A percentile compares a stretch with the other conserved stretches of the same genome.
Conservation (phyloP, 176 grass and related monocot species). For the Guadua angustifolia region DNA sequence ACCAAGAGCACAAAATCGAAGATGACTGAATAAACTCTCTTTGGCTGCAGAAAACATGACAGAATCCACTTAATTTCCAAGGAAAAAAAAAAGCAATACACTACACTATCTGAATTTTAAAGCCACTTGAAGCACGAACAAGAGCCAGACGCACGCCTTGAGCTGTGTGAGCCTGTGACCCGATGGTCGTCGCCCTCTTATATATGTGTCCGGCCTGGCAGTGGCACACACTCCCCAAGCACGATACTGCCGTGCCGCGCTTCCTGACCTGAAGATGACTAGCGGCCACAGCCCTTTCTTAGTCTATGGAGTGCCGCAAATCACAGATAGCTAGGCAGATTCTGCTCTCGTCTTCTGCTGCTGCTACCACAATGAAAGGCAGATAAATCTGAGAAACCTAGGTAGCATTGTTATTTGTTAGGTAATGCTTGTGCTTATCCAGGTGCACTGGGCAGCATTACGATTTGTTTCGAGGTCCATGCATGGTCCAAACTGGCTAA, state of each 20-base stretch:
- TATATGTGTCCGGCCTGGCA: not conserved
- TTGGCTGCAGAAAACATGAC: conserved; percentile 22
- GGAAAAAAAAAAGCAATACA: not conserved
- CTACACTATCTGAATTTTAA: conserved; percentile 21
- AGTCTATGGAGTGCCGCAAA: not conserved
- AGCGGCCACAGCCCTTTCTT: not conserved
- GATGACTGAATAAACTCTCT: not conserved
- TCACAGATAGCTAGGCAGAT: not conserved
- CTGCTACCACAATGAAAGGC: not conserved
- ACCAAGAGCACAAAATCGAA: conserved; percentile 12
- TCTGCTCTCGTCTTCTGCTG: not conserved
- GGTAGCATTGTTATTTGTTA: not conserved
- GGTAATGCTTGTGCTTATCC: not conserved
- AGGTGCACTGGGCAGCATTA: not conserved
- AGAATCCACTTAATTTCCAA: conserved; percentile 11
- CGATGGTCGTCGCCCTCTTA: no score
- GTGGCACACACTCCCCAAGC: not conserved
- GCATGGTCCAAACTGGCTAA: not conserved
- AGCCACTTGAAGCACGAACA: conserved; percentile 24
- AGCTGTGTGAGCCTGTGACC: not conserved
- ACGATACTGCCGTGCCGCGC: not conserved
- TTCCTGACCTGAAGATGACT: not conserved
- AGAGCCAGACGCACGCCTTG: not conserved
- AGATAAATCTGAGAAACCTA: not conserved
- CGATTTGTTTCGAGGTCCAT: not conserved